Evolutionary conservation across 768 basidiomycete species (phyloP).

Genomic region (Termitomyces titanicus): DNA sequence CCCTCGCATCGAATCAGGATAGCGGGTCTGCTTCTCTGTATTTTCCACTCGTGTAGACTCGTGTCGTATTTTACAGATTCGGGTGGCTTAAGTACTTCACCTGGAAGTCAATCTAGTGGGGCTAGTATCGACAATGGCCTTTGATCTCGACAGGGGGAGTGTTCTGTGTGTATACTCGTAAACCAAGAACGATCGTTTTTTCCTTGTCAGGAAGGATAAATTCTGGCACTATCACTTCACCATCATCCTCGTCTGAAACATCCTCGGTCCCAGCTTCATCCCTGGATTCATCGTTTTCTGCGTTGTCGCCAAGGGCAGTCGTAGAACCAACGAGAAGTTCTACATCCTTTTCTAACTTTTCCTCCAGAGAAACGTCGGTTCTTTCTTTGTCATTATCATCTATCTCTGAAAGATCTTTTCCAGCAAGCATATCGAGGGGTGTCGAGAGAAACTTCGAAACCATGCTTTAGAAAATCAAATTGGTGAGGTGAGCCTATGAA

Average conservation of each 20-base stretch:
- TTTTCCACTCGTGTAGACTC: too few species aligned
- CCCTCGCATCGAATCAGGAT: too few species aligned
- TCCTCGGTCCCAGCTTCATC: neutral
- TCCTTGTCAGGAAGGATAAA: neutral
- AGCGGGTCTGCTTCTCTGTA: too few species aligned
- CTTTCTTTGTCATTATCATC: slow-evolving; percentile 8
- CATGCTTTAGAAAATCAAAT: neutral
- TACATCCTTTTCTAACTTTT: neutral
- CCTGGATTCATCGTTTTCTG: neutral
- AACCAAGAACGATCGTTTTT: neutral
- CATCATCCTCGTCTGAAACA: neutral
- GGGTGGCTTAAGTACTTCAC: too few species aligned
- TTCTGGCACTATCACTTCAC: neutral
- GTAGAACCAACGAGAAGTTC: neutral
- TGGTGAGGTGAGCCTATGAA: neutral
- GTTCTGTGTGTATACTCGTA: slow-evolving; percentile 3
- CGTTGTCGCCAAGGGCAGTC: neutral
- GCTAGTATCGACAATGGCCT: neutral
- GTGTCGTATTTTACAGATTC: too few species aligned
- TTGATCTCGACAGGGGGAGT: neutral
- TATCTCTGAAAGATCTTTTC: slow-evolving; percentile 18
- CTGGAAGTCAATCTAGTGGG: too few species aligned
- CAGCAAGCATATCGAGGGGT: slow-evolving; percentile 17
- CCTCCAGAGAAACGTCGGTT: neutral
- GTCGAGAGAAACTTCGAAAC: slow-evolving; percentile 12